Evolutionary conservation across 805 yeast genomes (phyloP), one percentile per base, ranked within the genome.

Genomic region (Candida glaebosa): DNA sequence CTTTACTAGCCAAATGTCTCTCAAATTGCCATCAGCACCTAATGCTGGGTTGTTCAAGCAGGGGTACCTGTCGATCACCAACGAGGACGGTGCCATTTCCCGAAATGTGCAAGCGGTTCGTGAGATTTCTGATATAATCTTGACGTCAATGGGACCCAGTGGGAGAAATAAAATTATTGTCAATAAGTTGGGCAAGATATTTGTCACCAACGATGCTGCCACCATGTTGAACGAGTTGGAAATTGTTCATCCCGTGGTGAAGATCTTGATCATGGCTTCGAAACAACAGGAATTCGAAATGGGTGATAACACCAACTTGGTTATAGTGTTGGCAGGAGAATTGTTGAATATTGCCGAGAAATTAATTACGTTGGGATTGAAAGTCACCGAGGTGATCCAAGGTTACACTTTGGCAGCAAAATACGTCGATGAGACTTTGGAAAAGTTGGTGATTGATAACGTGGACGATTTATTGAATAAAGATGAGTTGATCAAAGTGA

Each of bases 101-200:
- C 81, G 96, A 58, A 93, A 95, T 61, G 89, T 93, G 54, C 86
- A 85, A 55, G 99, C 99, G 2, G 88, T 93, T 46, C 80, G 96
- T 54, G 98, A 93, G 64, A 85, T 93, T 65, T 80, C 96, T 47
- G 78, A 82, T 40, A 89, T 91, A 80, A 88, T 95, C 47, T 76
- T 90, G 44, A 89, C 97, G 2, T 88, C 96, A 9, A 85, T 93
- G 72, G 99, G 99, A 5, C 99, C 99, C 46, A 86, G 95, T 66
- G 99, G 99, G 40, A 79, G 96, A 58, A 93, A 90, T 66, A 93
- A 93, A 76, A 88, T 93, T 62, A 84, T 93, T 53, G 96, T 93
- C 42, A 91, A 91, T 67, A 79, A 87, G 54, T 67, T 87, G 51
- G 89, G 88, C 45, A 88, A 84, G 59, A 84, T 87, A 18, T 87